A percentile compares a stretch with the other conserved stretches of the same genome.
Conservation (phyloP, 1,284 basidiomycete species). For the Phellopilus nigrolimitatus region DNA sequence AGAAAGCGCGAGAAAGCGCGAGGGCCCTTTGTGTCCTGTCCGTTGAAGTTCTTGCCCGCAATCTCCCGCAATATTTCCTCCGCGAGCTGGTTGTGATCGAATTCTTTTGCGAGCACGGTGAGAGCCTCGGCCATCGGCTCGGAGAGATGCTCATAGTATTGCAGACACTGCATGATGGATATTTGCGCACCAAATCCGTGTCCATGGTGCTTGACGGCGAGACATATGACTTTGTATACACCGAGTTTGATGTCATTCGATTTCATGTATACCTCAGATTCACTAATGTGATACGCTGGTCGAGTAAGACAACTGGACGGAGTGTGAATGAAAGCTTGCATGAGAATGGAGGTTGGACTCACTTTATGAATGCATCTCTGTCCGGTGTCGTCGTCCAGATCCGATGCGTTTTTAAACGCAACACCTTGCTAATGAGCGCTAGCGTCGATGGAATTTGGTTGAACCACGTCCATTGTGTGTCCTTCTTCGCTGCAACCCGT, state of each 20-base stretch:
- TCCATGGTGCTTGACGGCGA: conserved; percentile 88
- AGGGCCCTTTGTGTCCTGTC: conserved; percentile 85
- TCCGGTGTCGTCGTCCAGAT: conserved; percentile 88
- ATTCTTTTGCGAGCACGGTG: conserved; percentile 76
- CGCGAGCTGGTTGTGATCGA: conserved; percentile 84
- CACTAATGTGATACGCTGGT: conserved; percentile 82
- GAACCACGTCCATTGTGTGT: conserved; percentile 68
- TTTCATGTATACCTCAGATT: conserved; percentile 90
- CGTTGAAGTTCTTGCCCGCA: conserved; percentile 71
- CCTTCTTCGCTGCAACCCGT: conserved; percentile 41
- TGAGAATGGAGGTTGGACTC: conserved; percentile 27
- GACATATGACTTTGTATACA: conserved; percentile 86
- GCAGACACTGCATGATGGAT: conserved; percentile 86
- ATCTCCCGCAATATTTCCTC: conserved; percentile 91
- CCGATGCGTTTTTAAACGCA: conserved; percentile 71
- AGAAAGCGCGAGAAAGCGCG: conserved; percentile 85
- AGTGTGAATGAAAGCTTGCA: conserved; percentile 16
- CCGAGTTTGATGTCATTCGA: conserved; percentile 61
- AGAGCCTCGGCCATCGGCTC: conserved; percentile 94
- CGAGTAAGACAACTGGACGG: conserved; percentile 71
- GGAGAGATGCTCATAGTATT: conserved; percentile 92
- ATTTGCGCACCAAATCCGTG: conserved; percentile 86
- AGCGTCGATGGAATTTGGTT: conserved; percentile 71
- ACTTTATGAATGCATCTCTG: conserved; percentile 81
- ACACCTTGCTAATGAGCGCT: conserved; percentile 62